Percentiles rank a stretch among this genome's conserved stretches.
phyloP scores from a whole-genome alignment of 2,329 filamentous ascomycete genomes.

The Mycogone perniciosa region DNA sequence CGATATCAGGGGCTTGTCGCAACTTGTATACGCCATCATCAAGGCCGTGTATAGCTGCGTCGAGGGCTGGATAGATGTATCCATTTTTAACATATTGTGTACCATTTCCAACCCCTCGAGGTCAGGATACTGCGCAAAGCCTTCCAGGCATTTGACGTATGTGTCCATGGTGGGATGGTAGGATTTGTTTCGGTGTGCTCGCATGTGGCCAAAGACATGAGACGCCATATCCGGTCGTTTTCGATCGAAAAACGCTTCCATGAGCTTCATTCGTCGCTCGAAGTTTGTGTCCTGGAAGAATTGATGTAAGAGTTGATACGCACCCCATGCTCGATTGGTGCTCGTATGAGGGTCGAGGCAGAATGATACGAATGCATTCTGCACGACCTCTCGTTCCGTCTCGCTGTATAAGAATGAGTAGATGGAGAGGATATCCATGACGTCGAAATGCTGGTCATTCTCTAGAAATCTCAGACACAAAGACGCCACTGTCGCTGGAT shows the following conservation, averaged over 20 bases:
- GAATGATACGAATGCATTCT: constrained; percentile 60
- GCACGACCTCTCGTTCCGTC: constrained; percentile 60
- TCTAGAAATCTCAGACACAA: constrained; percentile 69
- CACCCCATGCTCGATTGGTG: constrained; percentile 58
- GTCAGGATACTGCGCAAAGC: constrained; percentile 53
- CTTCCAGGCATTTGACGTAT: constrained; percentile 73
- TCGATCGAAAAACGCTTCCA: constrained; percentile 75
- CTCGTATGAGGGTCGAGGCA: constrained; percentile 57
- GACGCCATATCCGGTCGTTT: constrained; percentile 77
- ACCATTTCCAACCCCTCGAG: constrained; percentile 63
- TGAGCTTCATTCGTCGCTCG: constrained; percentile 60
- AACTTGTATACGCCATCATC: constrained; percentile 77
- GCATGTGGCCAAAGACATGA: constrained; percentile 89
- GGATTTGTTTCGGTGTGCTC: constrained; percentile 58
- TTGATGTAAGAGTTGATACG: constrained; percentile 59
- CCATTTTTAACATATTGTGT: constrained; percentile 92
- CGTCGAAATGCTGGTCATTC: constrained; percentile 70
- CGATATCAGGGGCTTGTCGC: constrained; percentile 58
- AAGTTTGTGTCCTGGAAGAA: constrained; percentile 62
- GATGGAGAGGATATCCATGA: constrained; percentile 74
- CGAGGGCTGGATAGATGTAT: constrained; percentile 68
- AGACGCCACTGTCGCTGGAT: constrained; percentile 65
- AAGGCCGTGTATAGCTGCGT: constrained; percentile 76
- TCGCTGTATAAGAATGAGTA: constrained; percentile 66
- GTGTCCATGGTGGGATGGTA: constrained; percentile 65